phyloP scores from a whole-genome alignment of 2,329 filamentous ascomycete species.

The Penicillium sp. region DNA sequence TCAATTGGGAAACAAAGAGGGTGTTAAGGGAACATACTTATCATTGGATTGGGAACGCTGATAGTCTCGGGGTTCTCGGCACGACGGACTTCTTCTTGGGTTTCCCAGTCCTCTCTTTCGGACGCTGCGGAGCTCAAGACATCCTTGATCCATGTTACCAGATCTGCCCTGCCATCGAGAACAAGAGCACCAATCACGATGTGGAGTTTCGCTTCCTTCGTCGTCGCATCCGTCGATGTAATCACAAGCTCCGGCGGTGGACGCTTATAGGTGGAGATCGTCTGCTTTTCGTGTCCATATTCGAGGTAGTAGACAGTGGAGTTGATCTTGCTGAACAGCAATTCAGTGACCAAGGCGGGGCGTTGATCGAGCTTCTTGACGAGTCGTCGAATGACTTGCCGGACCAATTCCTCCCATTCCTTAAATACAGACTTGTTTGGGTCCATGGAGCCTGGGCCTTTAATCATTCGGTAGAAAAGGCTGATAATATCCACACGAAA shows the following conservation, averaged over 20 bases:
- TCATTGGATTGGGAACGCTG: slow-evolving; percentile 25
- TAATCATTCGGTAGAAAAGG: slow-evolving; percentile 86
- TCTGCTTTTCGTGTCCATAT: slow-evolving; percentile 82
- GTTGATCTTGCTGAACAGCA: slow-evolving; percentile 91
- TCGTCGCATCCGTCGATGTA: slow-evolving; percentile 63
- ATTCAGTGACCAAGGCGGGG: slow-evolving; percentile 80
- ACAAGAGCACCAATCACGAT: slow-evolving; percentile 77
- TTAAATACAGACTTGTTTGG: slow-evolving; percentile 64
- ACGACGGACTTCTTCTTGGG: slow-evolving; percentile 61
- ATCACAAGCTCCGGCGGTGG: slow-evolving; percentile 82
- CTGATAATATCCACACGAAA: slow-evolving; percentile 89
- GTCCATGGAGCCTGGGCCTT: slow-evolving; percentile 76
- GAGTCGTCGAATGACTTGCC: slow-evolving; percentile 77
- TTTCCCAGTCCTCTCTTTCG: slow-evolving; percentile 75
- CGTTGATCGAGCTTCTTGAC: slow-evolving; percentile 81
- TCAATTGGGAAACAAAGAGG: not conserved
- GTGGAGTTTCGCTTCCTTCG: slow-evolving; percentile 67
- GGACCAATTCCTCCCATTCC: slow-evolving; percentile 88
- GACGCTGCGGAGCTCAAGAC: slow-evolving; percentile 64
- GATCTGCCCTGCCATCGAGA: slow-evolving; percentile 72
- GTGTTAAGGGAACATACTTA: slow-evolving; percentile 45
- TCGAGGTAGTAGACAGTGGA: slow-evolving; percentile 83
- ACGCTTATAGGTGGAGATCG: slow-evolving; percentile 60
- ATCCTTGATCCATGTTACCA: slow-evolving; percentile 78
- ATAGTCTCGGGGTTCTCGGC: slow-evolving; percentile 36